phyloP scores from a whole-genome alignment of 257 asterid genomes.

The Orobanche coerulescens region DNA sequence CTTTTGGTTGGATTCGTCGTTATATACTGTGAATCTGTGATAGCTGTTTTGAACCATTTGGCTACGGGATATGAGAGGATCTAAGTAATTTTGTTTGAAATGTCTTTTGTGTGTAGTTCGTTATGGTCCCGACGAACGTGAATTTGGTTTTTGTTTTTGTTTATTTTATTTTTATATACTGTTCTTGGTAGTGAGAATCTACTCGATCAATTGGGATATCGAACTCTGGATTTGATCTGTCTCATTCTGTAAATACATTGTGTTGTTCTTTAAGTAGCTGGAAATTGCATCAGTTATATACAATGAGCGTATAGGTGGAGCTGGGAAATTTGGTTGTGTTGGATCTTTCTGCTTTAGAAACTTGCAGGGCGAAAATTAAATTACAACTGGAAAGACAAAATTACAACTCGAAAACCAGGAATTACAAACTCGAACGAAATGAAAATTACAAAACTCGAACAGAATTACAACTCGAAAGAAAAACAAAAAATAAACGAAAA shows the following conservation, averaged over 20 bases:
- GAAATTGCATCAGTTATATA: not conserved
- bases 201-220: not conserved
- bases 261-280: too few relatives aligned
- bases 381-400: too few relatives aligned
- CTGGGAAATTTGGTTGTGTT: too few relatives aligned
- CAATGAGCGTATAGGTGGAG: too few relatives aligned
- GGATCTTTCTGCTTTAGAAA: too few relatives aligned
- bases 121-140: conserved; percentile 3
- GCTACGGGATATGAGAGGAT: conserved; percentile 8
- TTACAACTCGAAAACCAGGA: too few relatives aligned
- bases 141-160: not conserved
- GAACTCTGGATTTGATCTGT: not conserved
- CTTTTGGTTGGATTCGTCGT: not conserved
- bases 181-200: not conserved
- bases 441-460: too few relatives aligned
- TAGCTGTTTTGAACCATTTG: not conserved
- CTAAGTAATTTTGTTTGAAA: not conserved
- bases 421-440: too few relatives aligned
- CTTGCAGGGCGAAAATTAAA: too few relatives aligned
- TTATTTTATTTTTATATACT: conserved; percentile 9
- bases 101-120: not conserved
- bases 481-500: too few relatives aligned
- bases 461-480: too few relatives aligned
- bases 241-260: not conserved
- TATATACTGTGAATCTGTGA: not conserved